A percentile compares a stretch with the other conserved stretches of the same genome.
Conservation (phyloP, 805 yeast species). For the Schwanniomyces polymorphus region DNA sequence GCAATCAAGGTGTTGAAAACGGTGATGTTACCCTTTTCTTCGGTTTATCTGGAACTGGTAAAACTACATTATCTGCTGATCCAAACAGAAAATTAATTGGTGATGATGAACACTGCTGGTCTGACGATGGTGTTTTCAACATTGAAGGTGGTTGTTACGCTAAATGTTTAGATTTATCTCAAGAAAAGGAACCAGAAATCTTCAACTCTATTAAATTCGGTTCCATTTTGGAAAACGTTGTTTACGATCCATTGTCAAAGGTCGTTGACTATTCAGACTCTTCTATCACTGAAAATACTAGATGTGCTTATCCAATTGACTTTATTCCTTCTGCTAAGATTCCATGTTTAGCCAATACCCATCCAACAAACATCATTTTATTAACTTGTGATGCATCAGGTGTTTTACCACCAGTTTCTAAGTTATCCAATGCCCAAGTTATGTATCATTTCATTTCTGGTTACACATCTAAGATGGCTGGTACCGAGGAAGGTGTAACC, state of each 20-base stretch:
- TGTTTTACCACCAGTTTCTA: constrained; percentile 95
- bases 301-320: constrained; percentile 98
- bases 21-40: constrained; percentile 94
- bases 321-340: constrained; percentile 94
- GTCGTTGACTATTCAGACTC: constrained; percentile 83
- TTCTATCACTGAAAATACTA: constrained; percentile 90
- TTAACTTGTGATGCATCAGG: constrained; percentile 98
- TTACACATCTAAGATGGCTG: constrained; percentile 99
- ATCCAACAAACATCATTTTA: constrained; percentile 89
- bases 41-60: constrained; percentile 97
- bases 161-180: constrained; percentile 85
- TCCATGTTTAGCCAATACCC: constrained; percentile 87
- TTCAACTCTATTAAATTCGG: constrained; percentile 94
- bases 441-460: constrained; percentile 99
- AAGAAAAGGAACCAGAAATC: constrained; percentile 96
- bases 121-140: constrained; percentile 96
- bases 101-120: constrained; percentile 99
- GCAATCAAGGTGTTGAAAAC: constrained; percentile 80
- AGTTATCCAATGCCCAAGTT: constrained; percentile 90
- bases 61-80: constrained; percentile 95
- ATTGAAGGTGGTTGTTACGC: constrained; percentile 99
- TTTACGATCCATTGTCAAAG: constrained; percentile 76
- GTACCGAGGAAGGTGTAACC: constrained; percentile 97
- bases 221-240: constrained; percentile 90
- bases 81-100: constrained; percentile 93